These are phyloP conservation scores for Entophlyctis helioformis DNA, from an alignment of 192 early-diverging fungal species.

Conservation along the genomic window DNA sequence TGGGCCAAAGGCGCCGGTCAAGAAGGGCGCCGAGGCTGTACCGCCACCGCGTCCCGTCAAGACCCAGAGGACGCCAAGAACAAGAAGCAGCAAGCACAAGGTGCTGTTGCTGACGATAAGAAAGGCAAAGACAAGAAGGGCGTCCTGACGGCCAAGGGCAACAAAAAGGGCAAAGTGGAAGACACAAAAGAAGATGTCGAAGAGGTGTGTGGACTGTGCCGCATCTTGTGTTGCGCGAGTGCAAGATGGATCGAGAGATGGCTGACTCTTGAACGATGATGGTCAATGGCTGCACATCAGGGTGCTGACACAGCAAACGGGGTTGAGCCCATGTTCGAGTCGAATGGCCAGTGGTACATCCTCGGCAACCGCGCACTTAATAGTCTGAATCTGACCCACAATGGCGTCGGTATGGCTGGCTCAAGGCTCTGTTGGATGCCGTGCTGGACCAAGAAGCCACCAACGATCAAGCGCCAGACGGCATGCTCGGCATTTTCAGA, in stretches of 20 bases:
- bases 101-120: conserved; percentile 1
- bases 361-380: conserved; percentile 38
- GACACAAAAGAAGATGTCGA: conserved; percentile 38
- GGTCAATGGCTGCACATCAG: no score
- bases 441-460: conserved; percentile 33
- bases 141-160: conserved; percentile 10
- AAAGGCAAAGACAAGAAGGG: conserved; percentile 25
- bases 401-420: conserved; percentile 21
- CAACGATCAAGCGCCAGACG: conserved; percentile 20
- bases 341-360: conserved; percentile 33
- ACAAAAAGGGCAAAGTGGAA: conserved; percentile 35
- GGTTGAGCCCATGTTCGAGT: conserved; percentile 39
- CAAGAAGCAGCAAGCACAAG: no score
- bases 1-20: neutral
- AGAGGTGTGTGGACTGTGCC: conserved; percentile 32
- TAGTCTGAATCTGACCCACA: conserved; percentile 28
- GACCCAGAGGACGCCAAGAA: neutral
- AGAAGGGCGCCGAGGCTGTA: neutral
- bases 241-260: no score
- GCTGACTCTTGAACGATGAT: no score
- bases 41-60: neutral
- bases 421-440: conserved; percentile 25
- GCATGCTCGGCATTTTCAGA: conserved; percentile 23
- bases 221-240: no score
- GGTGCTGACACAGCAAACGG: conserved; percentile 1